Percentiles rank a stretch among this genome's conserved stretches.
Conservation (phyloP, 768 basidiomycete genomes). For the Hypholoma fasciculare region DNA sequence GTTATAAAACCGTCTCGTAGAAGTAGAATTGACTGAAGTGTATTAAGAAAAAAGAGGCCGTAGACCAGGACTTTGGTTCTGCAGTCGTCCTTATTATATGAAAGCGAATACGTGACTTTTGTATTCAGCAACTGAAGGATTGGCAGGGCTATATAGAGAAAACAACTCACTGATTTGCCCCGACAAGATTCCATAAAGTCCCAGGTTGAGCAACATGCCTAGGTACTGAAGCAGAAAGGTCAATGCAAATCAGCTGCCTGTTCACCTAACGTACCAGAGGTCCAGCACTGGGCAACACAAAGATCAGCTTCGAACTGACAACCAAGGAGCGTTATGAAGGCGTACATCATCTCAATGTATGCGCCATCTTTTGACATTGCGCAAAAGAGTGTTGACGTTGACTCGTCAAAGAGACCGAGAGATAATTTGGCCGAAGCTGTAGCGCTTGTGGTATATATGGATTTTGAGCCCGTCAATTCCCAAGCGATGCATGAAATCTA, state of each 20-base stretch:
- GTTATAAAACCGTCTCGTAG: conserved; percentile 15
- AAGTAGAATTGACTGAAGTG: conserved; percentile 19
- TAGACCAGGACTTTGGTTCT: conserved; percentile 14
- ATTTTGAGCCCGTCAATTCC: too few species aligned
- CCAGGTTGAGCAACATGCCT: neutral
- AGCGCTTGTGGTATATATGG: too few species aligned
- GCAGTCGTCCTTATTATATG: conserved; percentile 25
- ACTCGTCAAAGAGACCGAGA: too few species aligned
- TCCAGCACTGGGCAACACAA: neutral
- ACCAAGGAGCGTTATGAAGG: neutral
- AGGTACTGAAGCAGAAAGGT: neutral
- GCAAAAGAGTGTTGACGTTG: too few species aligned
- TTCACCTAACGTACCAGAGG: neutral
- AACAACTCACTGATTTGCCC: neutral
- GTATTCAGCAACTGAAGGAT: neutral
- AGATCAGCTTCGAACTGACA: neutral
- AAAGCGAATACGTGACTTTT: conserved; percentile 36
- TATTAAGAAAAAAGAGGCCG: conserved; percentile 16
- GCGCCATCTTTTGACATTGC: neutral
- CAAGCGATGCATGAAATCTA: too few species aligned
- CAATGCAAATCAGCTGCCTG: neutral
- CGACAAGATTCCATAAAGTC: neutral
- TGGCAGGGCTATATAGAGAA: too few species aligned
- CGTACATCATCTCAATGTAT: neutral
- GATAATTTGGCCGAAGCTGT: too few species aligned